Evolutionary conservation across 176 grass and related monocot species (phyloP), one percentile per base, ranked within the genome.

Genomic region (Phyllostachys edulis): DNA sequence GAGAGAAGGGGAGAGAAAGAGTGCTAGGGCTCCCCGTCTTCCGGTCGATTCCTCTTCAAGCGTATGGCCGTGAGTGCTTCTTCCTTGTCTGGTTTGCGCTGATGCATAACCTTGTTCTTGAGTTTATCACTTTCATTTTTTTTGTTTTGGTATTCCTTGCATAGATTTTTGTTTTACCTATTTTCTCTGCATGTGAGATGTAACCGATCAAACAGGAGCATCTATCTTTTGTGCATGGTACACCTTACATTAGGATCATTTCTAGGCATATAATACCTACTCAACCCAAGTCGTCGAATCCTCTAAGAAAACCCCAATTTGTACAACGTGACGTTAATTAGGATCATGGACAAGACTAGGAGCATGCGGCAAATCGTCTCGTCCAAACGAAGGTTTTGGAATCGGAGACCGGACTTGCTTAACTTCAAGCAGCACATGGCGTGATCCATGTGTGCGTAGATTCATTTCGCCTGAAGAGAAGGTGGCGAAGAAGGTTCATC

Each of bases 11-110:
- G 68, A 34, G 57, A 26, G 40, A 2, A 21, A 44, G 21, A 70
- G 34, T 56, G 42, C 42, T 63, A 42, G 2, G 29, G 38, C 71
- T 82, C 50, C 51, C 62, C 62, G 62, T 57, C 49, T 32, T 41
- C 68, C 51, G 5, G 41, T 56, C 46, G 27, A 41, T 18, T 73
- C 29, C 29, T 78, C 88, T 47, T 24, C 47, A 20, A 40, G 67
- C 74, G 80, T 14, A 90, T 90, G 88, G 88, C 88, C 17, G 88
- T 90, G 74, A 87, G 88, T 90, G 15, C 40, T 76, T 1, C 57
- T 44, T 79, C n/a, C 26, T 29, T 27, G 1, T n/a, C 12, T 75
- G 26, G 6, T 61, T 47, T 63, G 23, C 18, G 11, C 73, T 2
- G 0, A 4, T 8, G 70, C 56, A 40, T 23, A 54, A 32, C 4